Evolutionary conservation across 148 eudicot genomes (phyloP).

Genomic region (Rhododendron vialii): DNA sequence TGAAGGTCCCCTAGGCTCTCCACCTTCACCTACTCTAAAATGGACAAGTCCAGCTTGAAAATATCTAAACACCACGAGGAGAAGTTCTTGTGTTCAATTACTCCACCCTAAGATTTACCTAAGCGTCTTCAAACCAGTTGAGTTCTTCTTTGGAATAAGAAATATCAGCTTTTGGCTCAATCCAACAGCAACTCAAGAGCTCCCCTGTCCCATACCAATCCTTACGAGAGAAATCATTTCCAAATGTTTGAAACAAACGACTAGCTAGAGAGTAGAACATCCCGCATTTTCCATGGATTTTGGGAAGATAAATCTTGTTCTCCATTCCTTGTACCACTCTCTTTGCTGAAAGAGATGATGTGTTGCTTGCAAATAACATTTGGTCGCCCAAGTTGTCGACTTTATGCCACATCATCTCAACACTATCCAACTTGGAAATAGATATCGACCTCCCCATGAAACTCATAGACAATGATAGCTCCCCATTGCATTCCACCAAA

Average conservation of each 20-base stretch:
- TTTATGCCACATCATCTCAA: not conserved
- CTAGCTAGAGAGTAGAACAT: not conserved
- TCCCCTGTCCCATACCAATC: not conserved
- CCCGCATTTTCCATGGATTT: not conserved
- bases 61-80: not conserved
- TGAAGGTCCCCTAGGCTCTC: not conserved
- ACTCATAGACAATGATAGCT: too few species aligned
- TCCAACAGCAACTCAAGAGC: not conserved
- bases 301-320: slow-evolving; percentile 8
- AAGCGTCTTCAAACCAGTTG: not conserved
- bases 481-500: too few species aligned
- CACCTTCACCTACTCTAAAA: not conserved
- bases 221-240: not conserved
- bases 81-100: not conserved
- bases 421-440: too few species aligned
- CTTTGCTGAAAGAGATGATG: not conserved
- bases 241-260: not conserved
- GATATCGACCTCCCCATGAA: too few species aligned
- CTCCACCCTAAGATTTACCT: not conserved
- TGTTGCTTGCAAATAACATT: not conserved
- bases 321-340: not conserved
- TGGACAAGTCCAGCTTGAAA: not conserved
- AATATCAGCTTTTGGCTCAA: not conserved
- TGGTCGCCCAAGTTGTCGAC: not conserved
- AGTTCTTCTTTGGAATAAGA: slow-evolving; percentile 2